Conservation (phyloP, 108 stramenopile species). For the Skeletonema costatum region DNA sequence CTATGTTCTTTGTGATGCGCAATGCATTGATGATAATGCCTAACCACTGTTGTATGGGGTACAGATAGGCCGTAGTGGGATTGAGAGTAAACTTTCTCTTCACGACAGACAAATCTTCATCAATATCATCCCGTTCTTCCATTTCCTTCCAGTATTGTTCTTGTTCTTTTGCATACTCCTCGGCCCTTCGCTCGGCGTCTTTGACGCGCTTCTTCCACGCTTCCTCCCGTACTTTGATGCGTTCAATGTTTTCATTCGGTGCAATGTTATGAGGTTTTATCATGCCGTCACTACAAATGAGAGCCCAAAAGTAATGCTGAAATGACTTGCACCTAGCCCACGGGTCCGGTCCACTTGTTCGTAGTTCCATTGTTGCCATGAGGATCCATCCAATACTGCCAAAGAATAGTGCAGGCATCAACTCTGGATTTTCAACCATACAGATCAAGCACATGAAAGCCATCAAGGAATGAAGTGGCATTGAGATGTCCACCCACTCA, state of each 20-base stretch:
- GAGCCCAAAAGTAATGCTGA: slow-evolving; percentile 39
- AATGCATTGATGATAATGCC: slow-evolving; percentile 48
- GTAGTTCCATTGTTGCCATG: slow-evolving; percentile 50
- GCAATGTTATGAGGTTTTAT: slow-evolving; percentile 39
- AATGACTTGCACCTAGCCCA: slow-evolving; percentile 60
- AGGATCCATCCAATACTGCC: slow-evolving; percentile 52
- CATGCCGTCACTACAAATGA: slow-evolving; percentile 45
- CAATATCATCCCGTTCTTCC: slow-evolving; percentile 57
- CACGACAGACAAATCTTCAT: slow-evolving; percentile 62
- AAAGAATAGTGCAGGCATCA: slow-evolving; percentile 72
- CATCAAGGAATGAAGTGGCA: slow-evolving; percentile 70
- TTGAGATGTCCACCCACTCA: slow-evolving; percentile 19
- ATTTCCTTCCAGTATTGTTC: slow-evolving; percentile 59
- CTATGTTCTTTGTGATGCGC: slow-evolving; percentile 64
- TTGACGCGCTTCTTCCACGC: slow-evolving; percentile 32
- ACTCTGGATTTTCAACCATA: slow-evolving; percentile 66
- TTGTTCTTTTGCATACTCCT: slow-evolving; percentile 43
- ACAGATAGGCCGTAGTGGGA: slow-evolving; percentile 53
- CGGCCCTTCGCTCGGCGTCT: slow-evolving; percentile 48
- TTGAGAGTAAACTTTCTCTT: slow-evolving; percentile 48
- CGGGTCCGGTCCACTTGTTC: slow-evolving; percentile 50
- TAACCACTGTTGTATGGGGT: slow-evolving; percentile 65
- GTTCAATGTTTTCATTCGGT: slow-evolving; percentile 53
- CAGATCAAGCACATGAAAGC: slow-evolving; percentile 53
- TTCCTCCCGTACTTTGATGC: slow-evolving; percentile 30